Percentiles rank a stretch among this genome's conserved stretches.
Evolutionary conservation across 305 asterid genomes (phyloP).

Genomic region (Fraxinus velutina): DNA sequence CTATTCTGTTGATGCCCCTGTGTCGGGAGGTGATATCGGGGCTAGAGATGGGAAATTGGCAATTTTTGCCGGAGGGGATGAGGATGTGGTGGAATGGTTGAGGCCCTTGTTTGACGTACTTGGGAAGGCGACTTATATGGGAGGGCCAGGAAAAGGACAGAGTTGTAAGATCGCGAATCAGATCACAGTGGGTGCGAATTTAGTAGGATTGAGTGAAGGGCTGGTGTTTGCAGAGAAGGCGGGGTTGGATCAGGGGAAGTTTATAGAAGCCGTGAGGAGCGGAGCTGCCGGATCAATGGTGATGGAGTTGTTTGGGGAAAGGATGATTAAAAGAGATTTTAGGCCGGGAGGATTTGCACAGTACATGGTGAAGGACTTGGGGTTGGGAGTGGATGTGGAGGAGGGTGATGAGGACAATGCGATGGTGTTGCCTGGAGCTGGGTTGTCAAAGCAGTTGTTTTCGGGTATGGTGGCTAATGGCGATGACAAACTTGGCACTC

Average conservation of each 20-base stretch:
- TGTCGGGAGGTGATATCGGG: conserved; percentile 79
- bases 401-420: conserved; percentile 39
- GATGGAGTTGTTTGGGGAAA: conserved; percentile 75
- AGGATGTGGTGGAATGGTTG: conserved; percentile 61
- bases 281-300: conserved; percentile 85
- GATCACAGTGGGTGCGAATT: conserved; percentile 55
- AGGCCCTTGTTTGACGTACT: conserved; percentile 57
- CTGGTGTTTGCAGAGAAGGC: conserved; percentile 70
- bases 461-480: conserved; percentile 81
- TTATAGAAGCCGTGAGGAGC: conserved; percentile 66
- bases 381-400: conserved; percentile 67
- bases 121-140: conserved; percentile 64
- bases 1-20: conserved; percentile 70
- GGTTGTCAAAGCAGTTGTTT: conserved; percentile 72
- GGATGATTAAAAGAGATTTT: conserved; percentile 72
- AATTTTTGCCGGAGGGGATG: conserved; percentile 67
- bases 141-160: conserved; percentile 78
- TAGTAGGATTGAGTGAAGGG: conserved; percentile 82
- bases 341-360: conserved; percentile 73
- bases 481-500: conserved; percentile 69
- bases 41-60: conserved; percentile 72
- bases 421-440: conserved; percentile 80
- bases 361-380: conserved; percentile 91
- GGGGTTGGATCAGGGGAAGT: conserved; percentile 57
- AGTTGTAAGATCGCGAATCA: conserved; percentile 82